These are phyloP conservation scores for Pyricularia grisea DNA, from an alignment of 2,329 filamentous ascomycete genomes.

Conservation along the genomic window DNA sequence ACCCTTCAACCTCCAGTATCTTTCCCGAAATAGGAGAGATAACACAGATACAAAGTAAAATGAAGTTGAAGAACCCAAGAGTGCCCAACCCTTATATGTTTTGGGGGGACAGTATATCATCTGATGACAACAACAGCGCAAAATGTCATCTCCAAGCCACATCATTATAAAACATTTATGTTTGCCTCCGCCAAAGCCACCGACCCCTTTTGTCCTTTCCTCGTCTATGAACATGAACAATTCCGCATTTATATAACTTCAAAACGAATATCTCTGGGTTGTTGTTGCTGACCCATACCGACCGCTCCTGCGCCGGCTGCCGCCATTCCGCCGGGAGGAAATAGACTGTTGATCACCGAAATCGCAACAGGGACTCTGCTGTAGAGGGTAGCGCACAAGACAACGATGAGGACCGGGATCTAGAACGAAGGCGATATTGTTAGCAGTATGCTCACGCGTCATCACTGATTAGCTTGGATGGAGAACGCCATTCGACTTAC, in stretches of 20 bases:
- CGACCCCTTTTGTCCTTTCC: not conserved
- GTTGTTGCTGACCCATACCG: not conserved
- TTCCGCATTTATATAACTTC: not conserved
- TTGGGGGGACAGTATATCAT: not conserved
- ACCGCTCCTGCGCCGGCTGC: not conserved
- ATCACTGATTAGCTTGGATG: not conserved
- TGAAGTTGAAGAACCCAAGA: not conserved
- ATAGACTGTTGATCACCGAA: not conserved
- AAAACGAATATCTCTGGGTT: not conserved
- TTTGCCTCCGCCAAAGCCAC: not conserved
- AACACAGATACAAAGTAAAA: not conserved
- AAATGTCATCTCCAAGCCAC: not conserved
- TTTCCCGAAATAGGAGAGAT: not conserved
- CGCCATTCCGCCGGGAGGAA: not conserved
- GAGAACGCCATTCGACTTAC: conserved; percentile 28
- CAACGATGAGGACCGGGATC: conserved; percentile 5
- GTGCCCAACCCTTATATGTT: not conserved
- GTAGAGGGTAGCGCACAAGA: conserved; percentile 4
- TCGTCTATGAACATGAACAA: not conserved
- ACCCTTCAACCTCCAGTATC: not conserved
- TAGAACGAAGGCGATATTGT: not conserved
- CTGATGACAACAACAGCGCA: not conserved
- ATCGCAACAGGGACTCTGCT: not conserved
- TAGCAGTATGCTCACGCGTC: not conserved
- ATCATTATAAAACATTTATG: not conserved